phyloP scores from a whole-genome alignment of 2,329 filamentous ascomycete species.

The Venturia nashicola region DNA sequence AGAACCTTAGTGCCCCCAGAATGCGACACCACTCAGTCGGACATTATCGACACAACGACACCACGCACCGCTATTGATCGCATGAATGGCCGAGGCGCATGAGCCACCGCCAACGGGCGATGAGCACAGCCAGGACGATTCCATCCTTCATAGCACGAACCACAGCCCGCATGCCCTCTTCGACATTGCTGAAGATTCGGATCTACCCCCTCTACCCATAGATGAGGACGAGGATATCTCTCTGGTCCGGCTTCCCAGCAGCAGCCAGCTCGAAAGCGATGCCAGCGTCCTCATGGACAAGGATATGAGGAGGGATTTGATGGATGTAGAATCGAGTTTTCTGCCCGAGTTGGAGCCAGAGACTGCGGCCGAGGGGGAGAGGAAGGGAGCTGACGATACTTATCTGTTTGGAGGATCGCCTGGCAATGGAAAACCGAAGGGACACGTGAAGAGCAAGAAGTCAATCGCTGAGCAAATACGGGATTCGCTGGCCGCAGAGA shows the following conservation, averaged over 20 bases:
- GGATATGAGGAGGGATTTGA: conserved; percentile 46
- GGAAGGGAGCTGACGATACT: conserved; percentile 31
- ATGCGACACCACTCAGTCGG: background rate
- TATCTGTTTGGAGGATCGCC: conserved; percentile 28
- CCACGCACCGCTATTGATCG: background rate
- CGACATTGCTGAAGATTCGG: conserved; percentile 17
- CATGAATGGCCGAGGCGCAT: conserved; percentile 1
- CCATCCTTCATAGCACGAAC: background rate
- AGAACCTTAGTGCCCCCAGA: background rate
- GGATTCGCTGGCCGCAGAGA: conserved; percentile 2
- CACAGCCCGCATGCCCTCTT: background rate
- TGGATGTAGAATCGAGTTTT: conserved; percentile 54
- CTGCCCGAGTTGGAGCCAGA: conserved; percentile 41
- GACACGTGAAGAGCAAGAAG: conserved; percentile 5
- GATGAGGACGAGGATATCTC: conserved; percentile 13
- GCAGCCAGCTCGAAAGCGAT: conserved; percentile 14
- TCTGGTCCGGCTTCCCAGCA: background rate
- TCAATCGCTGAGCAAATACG: conserved; percentile 10
- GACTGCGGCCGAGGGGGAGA: conserved; percentile 15
- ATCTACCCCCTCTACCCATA: conserved; percentile 27
- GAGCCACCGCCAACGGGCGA: background rate
- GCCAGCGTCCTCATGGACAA: conserved; percentile 35
- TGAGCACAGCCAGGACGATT: background rate
- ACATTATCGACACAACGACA: background rate
- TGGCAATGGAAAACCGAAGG: conserved; percentile 16